Evolutionary conservation across 106 monocot species (phyloP), one percentile per base, ranked within the genome.

Genomic region (Allium fistulosum): DNA sequence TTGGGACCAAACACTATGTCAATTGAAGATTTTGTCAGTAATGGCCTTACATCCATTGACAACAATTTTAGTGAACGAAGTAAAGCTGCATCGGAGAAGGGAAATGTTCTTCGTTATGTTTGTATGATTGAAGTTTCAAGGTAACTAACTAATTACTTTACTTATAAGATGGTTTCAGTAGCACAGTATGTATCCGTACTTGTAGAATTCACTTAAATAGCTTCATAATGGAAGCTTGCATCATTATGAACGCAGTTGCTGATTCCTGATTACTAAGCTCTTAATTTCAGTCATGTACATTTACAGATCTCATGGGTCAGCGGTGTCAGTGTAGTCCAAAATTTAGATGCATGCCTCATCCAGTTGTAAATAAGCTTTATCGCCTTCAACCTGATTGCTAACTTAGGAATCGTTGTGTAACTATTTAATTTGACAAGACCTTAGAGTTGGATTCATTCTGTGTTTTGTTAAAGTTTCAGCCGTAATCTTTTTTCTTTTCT

Each of bases 91-190:
- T 75, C 84, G 71, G 68, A 28, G 18, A 92, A 78, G 59, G 92
- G 89, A 50, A 89, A 90, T 61, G 92, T 87, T 57, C 87, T 99
- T 76, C 84, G 90, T 59, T 99, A 92, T 87, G 97, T 90, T 51
- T 99, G 97, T 73, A 26, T 81, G 48, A 81, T 99, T 66, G 87
- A 92, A 74, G 72, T 72, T 26, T 80, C 81, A 67, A 87, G 89
- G 97, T 99, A 77, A 16, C 62, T 5, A 37, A 37, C 5, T 37
- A 37, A 37, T 37, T 5, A 37, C 28, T 74, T 74, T 67, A 46
- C 26, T 13, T 7, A 49, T 57, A 55, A 71, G 4, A 57, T 55
- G n/a, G 26, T 51, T 14, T 11, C 59, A 17, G 61, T 76, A 57
- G 46, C 58, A 63, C 17, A 9, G 10, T 66, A 22, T 51, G 22